Percentiles rank a stretch among this genome's conserved stretches.
phyloP scores from a whole-genome alignment of 2,329 filamentous ascomycete species.

The Phialophora tarda region DNA sequence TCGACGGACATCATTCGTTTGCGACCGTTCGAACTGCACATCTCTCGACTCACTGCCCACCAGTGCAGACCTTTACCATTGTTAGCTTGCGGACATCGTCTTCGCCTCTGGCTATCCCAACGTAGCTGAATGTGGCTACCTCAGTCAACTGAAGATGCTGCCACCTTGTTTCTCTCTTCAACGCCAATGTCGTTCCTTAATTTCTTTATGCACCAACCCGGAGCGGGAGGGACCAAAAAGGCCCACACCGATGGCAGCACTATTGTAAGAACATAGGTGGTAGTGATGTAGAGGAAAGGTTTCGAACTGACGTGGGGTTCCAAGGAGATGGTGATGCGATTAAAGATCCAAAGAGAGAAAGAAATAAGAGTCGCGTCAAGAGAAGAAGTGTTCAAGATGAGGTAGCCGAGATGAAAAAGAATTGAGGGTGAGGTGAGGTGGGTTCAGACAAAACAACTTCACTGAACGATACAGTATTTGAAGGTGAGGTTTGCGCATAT shows the following conservation, averaged over 20 bases:
- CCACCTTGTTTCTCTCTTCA: neutral
- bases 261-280: too few species aligned
- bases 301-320: too few species aligned
- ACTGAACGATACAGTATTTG: neutral
- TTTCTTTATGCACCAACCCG: too few species aligned
- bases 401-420: neutral
- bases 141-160: neutral
- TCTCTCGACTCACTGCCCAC: too few species aligned
- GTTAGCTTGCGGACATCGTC: too few species aligned
- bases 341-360: neutral
- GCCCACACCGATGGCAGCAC: too few species aligned
- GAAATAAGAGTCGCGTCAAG: neutral
- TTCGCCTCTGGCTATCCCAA: too few species aligned
- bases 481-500: constrained; percentile 1
- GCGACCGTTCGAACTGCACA: neutral
- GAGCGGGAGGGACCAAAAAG: too few species aligned
- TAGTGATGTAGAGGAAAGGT: too few species aligned
- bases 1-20: neutral
- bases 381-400: neutral
- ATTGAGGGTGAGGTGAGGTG: neutral
- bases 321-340: neutral
- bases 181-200: neutral
- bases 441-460: neutral
- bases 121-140: too few species aligned
- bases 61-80: too few species aligned